Conservation (phyloP, 2,329 filamentous ascomycete genomes). For the Curvularia sp. region DNA sequence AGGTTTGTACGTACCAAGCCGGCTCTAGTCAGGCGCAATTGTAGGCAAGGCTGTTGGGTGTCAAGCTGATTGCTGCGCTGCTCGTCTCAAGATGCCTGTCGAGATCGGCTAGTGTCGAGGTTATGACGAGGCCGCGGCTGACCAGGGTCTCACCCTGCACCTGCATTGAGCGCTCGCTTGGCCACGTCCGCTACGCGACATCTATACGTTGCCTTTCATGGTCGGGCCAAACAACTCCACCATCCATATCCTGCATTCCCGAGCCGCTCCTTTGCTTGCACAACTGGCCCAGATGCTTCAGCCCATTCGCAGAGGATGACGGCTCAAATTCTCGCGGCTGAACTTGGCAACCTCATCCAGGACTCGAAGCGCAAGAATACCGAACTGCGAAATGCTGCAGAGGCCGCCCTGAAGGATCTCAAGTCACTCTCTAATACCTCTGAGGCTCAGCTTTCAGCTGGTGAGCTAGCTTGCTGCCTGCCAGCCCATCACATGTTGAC, state of each 20-base stretch:
- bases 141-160: constrained; percentile 22
- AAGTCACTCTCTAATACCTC: constrained; percentile 76
- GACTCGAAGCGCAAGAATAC: constrained; percentile 95
- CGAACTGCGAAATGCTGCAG: constrained; percentile 88
- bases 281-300: constrained; percentile 32
- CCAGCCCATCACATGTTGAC: constrained; percentile 8
- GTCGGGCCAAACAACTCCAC: constrained; percentile 29
- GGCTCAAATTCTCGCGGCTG: constrained; percentile 84
- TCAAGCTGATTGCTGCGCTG: constrained; percentile 23
- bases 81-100: constrained; percentile 18
- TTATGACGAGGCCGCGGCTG: constrained; percentile 22
- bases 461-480: constrained; percentile 52
- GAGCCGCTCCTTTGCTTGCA: constrained; percentile 18
- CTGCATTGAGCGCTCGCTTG: constrained; percentile 23
- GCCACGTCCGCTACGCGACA: constrained; percentile 28
- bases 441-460: constrained; percentile 76
- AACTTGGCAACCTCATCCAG: constrained; percentile 89
- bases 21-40: constrained; percentile 12
- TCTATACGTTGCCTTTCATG: constrained; percentile 20
- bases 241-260: constrained; percentile 4
- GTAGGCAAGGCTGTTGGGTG: constrained; percentile 6
- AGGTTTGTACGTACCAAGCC: constrained; percentile 7
- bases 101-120: constrained; percentile 19
- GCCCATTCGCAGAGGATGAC: constrained; percentile 69
- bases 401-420: constrained; percentile 90